Conservation (phyloP, 257 asterid species). For the Solanum virginianum region DNA sequence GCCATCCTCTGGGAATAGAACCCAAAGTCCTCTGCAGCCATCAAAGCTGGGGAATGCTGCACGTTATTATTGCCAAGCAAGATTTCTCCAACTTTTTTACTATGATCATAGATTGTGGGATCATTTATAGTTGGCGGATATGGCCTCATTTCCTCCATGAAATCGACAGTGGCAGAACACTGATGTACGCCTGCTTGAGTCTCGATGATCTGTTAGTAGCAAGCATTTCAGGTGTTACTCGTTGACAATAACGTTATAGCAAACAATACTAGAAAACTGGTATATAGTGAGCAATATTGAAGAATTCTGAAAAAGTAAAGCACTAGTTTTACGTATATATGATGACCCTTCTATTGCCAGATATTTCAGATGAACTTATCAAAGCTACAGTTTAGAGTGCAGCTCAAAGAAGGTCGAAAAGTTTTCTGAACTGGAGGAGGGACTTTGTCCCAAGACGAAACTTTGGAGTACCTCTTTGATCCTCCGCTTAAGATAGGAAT, state of each 20-base stretch:
- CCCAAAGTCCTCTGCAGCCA: slow-evolving; percentile 94
- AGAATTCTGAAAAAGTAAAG: background rate
- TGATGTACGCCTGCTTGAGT: slow-evolving; percentile 60
- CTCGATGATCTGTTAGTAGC: slow-evolving; percentile 46
- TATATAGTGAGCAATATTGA: background rate
- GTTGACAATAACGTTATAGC: background rate
- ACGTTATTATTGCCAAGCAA: slow-evolving; percentile 50
- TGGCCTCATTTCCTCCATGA: slow-evolving; percentile 52
- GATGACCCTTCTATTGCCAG: background rate
- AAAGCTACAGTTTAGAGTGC: background rate
- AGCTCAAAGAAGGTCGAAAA: background rate
- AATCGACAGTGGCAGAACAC: slow-evolving; percentile 50
- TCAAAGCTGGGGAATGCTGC: slow-evolving; percentile 4
- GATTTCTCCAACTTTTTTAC: slow-evolving; percentile 41
- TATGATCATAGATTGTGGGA: slow-evolving; percentile 47
- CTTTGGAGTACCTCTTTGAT: slow-evolving; percentile 49
- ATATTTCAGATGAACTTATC: background rate
- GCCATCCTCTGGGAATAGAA: slow-evolving; percentile 58
- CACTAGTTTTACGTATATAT: background rate
- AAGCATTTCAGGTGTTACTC: background rate
- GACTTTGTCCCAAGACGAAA: background rate
- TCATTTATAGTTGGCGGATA: slow-evolving; percentile 58
- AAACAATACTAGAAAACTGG: background rate
- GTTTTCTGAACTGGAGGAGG: background rate
- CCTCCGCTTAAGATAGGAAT: slow-evolving; percentile 43